Percentiles rank a stretch among this genome's conserved stretches.
Evolutionary conservation across 139 green algal genomes (phyloP).

Genomic region (Eudorina sp.): DNA sequence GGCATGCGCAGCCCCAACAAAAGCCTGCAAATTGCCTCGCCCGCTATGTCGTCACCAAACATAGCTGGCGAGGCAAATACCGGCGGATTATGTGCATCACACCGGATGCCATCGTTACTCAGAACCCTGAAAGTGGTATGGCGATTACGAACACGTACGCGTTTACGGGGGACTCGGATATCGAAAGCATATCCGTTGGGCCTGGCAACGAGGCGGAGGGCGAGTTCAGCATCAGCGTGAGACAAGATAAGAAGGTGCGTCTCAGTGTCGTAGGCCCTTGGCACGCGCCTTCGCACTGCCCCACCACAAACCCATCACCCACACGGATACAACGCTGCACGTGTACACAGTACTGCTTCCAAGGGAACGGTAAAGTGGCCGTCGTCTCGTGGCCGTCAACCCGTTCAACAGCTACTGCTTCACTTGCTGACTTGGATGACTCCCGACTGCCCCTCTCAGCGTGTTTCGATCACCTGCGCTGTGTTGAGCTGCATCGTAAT

Average conservation of each 20-base stretch:
- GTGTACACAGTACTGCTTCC: no score
- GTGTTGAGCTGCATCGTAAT: no score
- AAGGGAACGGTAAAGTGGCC: no score
- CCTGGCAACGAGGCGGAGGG: constrained; percentile 61
- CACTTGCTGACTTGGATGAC: no score
- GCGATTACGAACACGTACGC: constrained; percentile 86
- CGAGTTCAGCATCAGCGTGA: constrained; percentile 80
- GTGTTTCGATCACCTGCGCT: no score
- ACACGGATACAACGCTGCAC: no score
- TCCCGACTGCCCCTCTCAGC: no score
- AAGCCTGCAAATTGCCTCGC: constrained; percentile 64
- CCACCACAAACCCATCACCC: no score
- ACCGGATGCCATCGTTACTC: constrained; percentile 77
- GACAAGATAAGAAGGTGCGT: constrained; percentile 77
- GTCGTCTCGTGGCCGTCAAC: no score
- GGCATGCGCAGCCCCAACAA: neutral
- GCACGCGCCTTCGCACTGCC: no score
- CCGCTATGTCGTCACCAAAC: constrained; percentile 86
- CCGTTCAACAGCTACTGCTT: no score
- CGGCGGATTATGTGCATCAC: constrained; percentile 85
- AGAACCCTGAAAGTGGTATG: constrained; percentile 81
- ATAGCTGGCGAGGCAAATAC: constrained; percentile 86
- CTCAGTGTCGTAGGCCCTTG: no score
- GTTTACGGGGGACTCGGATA: constrained; percentile 68
- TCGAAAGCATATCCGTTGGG: constrained; percentile 59